A percentile compares a stretch with the other conserved stretches of the same genome.
Conservation (phyloP, 2,329 filamentous ascomycete genomes). For the Alternaria sp. region DNA sequence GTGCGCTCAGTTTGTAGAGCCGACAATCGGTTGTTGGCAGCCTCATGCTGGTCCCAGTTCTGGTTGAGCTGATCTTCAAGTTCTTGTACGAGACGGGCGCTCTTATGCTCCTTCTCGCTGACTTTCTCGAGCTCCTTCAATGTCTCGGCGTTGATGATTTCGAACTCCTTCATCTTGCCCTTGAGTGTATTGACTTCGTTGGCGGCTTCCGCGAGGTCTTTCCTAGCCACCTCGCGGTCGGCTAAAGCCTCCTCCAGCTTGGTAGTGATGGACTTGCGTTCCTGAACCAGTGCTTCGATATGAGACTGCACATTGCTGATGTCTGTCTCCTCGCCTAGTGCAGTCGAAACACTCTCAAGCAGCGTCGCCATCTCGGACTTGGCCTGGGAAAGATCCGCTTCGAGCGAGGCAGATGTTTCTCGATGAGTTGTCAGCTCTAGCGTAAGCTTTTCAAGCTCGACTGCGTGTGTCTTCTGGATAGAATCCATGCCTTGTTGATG, state of each 20-base stretch:
- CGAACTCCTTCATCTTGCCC: conserved; percentile 56
- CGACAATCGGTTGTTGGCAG: conserved; percentile 84
- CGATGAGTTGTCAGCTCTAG: conserved; percentile 45
- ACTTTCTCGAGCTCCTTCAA: conserved; percentile 66
- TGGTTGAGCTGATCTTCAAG: conserved; percentile 94
- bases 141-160: conserved; percentile 61
- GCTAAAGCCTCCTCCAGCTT: conserved; percentile 54
- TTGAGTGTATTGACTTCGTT: conserved; percentile 53
- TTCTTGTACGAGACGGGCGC: conserved; percentile 89
- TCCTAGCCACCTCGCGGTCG: conserved; percentile 53
- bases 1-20: conserved; percentile 62
- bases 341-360: conserved; percentile 68
- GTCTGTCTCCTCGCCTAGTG: conserved; percentile 69
- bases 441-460: conserved; percentile 61
- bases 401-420: conserved; percentile 49
- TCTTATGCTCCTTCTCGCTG: conserved; percentile 80
- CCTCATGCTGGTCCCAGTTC: conserved; percentile 93
- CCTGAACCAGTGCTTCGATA: conserved; percentile 54
- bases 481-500: conserved; percentile 63
- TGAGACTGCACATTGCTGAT: conserved; percentile 52
- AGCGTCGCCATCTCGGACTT: conserved; percentile 68
- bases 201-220: conserved; percentile 54
- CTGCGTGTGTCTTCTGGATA: conserved; percentile 62
- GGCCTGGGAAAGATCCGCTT: conserved; percentile 67
- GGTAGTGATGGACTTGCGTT: conserved; percentile 54